Evolutionary conservation across 345 rosid species (phyloP).

Genomic region (Eucalyptus sideroxylon): DNA sequence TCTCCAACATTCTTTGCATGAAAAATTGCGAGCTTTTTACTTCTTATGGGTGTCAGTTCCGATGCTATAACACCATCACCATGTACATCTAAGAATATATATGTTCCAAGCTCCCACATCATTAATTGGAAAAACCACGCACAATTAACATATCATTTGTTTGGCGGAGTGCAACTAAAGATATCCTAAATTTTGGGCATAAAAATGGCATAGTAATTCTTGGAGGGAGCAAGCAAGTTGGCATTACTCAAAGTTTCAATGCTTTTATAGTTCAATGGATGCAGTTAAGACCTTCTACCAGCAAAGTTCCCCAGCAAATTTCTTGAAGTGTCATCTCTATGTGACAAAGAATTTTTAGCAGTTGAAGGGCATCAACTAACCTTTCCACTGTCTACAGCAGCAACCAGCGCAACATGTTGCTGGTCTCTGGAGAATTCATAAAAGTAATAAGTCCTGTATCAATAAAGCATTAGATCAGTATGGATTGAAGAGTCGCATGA

Average conservation of each 20-base stretch:
- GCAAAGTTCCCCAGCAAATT: background rate
- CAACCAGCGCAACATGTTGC: conserved; percentile 66
- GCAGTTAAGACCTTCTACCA: background rate
- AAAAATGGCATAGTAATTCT: background rate
- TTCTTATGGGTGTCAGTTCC: background rate
- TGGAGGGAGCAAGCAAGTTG: background rate
- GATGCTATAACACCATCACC: background rate
- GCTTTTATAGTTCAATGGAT: background rate
- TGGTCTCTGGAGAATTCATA: conserved; percentile 81
- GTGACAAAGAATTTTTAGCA: background rate
- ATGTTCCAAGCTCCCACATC: background rate
- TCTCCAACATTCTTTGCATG: background rate
- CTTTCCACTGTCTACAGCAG: conserved; percentile 71
- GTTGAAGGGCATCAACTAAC: conserved; percentile 6
- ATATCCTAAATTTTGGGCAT: background rate
- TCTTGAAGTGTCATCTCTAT: background rate
- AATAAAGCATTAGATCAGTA: background rate
- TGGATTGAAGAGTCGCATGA: background rate
- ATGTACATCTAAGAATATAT: background rate
- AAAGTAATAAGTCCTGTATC: conserved; percentile 71
- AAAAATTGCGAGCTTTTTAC: background rate
- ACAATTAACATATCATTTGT: background rate
- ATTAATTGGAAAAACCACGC: background rate
- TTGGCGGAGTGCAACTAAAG: background rate
- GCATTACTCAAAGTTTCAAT: background rate